Conservation (phyloP, 2,329 filamentous ascomycete genomes). For the Ilyonectria mors-panacis region DNA sequence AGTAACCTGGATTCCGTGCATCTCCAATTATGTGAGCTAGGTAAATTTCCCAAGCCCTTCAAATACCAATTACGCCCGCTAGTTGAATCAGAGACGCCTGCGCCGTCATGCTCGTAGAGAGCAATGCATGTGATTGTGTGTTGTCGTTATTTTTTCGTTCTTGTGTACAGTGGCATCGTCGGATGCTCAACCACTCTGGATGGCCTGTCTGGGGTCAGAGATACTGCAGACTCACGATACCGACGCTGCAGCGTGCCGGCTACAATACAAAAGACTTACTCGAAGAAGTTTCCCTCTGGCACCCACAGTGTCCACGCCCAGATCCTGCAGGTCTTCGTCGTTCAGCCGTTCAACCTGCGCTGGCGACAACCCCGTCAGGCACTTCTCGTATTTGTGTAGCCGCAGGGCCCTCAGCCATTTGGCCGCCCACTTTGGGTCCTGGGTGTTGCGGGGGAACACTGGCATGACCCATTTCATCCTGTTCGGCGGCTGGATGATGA, state of each 20-base stretch:
- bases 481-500: slow-evolving; percentile 41
- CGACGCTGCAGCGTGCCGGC: neutral
- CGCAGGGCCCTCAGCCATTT: slow-evolving; percentile 48
- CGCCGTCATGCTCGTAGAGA: slow-evolving; percentile 18
- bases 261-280: slow-evolving; percentile 30
- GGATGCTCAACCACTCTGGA: slow-evolving; percentile 35
- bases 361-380: slow-evolving; percentile 42
- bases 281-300: slow-evolving; percentile 46
- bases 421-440: slow-evolving; percentile 44
- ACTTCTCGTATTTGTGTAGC: slow-evolving; percentile 46
- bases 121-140: slow-evolving; percentile 19
- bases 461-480: slow-evolving; percentile 47
- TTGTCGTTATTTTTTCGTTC: slow-evolving; percentile 22
- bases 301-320: slow-evolving; percentile 46
- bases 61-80: slow-evolving; percentile 2
- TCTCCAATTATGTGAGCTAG: neutral
- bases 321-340: slow-evolving; percentile 41
- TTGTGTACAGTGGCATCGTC: neutral
- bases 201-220: slow-evolving; percentile 39
- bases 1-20: neutral
- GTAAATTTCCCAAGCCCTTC: neutral
- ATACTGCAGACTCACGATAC: neutral
- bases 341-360: slow-evolving; percentile 36
- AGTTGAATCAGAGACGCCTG: slow-evolving; percentile 13
- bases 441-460: slow-evolving; percentile 39